Evolutionary conservation across 2,329 filamentous ascomycete genomes (phyloP), one percentile per base, ranked within the genome.

Genomic region (Aspergillus tubingensis): DNA sequence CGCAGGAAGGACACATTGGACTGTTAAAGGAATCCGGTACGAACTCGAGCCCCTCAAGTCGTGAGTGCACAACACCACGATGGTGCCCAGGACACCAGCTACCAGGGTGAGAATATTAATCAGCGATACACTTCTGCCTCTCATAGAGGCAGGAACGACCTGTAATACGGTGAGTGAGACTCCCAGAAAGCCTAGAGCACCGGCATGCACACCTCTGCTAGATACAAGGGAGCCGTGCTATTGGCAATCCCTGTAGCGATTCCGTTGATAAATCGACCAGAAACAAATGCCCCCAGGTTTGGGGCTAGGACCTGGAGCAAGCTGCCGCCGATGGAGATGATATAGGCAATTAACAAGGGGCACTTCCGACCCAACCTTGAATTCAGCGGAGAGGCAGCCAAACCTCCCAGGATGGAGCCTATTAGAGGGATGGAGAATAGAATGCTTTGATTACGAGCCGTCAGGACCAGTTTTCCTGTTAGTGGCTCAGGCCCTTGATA

Each of bases 291-390:
- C 7, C 66, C 74, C 19, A 76, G 53, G 38, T 71, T 75, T 2
- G 70, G 74, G 0, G 74, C 70, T 59, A 76, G 75, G n/a, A 76
- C 67, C 56, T 76, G 74, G 4, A 76, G 62, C 30, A 76, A 65
- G 2, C 69, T 71, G 7, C 75, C 75, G 6, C 71, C 71, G 5
- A 75, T 54, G 6, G 72, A 75, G 39, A 75, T 56, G 2, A 70
- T 11, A 62, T 77, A 77, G 25, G 73, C 71, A 3, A 62, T 57
- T 6, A 77, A 54, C 17, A 77, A 61, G 11, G 74, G 69, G 67
- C 69, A 72, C 59, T 77, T 77, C 8, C 75, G 72, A 41, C 75
- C 75, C 25, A 73, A 60, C 51, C 66, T 64, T 51, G 67, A 74
- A 62, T 74, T 76, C 44, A 75, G 32, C 6, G 73, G 73, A 1